These are phyloP conservation scores for Eucalyptus pauciflora DNA, from an alignment of 345 rosid species.

Conservation along the genomic window DNA sequence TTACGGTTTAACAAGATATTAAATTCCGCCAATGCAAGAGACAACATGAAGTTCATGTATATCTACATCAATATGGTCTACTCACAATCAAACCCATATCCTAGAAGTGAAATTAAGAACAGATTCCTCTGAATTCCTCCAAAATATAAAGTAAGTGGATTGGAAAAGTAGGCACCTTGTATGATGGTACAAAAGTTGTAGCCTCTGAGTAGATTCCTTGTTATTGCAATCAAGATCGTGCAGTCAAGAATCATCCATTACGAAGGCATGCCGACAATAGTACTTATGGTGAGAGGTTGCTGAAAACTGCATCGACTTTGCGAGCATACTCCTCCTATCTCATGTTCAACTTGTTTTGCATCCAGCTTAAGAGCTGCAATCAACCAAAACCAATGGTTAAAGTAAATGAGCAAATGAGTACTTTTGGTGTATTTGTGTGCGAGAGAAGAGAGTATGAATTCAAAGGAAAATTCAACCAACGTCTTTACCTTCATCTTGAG, in stretches of 20 bases:
- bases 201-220: neutral
- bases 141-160: neutral
- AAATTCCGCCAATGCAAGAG: neutral
- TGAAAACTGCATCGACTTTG: conserved; percentile 21
- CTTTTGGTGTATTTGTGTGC: neutral
- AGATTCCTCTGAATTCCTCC: neutral
- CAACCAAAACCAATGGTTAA: neutral
- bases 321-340: conserved; percentile 34
- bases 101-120: neutral
- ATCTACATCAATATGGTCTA: neutral
- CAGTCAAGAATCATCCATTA: neutral
- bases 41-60: neutral
- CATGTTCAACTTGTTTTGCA: conserved; percentile 60
- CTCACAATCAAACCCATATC: too few species aligned
- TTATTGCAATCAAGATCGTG: neutral
- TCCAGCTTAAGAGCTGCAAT: conserved; percentile 66
- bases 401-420: neutral
- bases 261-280: neutral
- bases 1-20: neutral
- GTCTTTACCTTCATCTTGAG: neutral
- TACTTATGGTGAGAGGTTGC: conserved; percentile 21
- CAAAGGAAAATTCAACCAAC: neutral
- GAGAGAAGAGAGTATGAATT: neutral
- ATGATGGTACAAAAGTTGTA: neutral
- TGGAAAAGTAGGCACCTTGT: neutral